These are phyloP conservation scores for Articulospora tetracladia DNA, from an alignment of 495 filamentous ascomycete genomes.

Conservation along the genomic window DNA sequence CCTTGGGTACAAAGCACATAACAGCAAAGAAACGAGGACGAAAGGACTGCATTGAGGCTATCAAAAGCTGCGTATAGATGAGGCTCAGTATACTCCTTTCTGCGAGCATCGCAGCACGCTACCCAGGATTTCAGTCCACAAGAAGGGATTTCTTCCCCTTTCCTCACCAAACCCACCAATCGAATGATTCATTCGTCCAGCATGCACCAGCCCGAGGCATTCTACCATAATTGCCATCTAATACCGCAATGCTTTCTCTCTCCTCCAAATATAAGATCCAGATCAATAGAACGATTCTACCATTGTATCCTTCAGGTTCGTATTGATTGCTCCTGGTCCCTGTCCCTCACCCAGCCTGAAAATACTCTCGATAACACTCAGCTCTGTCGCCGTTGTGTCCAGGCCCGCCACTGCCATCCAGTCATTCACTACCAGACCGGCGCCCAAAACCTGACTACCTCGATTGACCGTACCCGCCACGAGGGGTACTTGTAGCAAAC, in stretches of 20 bases:
- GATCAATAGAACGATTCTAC: slow-evolving; percentile 92
- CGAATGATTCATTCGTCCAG: not conserved
- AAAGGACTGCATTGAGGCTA: not conserved
- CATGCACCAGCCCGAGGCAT: no score
- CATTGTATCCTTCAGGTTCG: slow-evolving; percentile 90
- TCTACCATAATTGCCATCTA: no score
- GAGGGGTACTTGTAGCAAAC: slow-evolving; percentile 89
- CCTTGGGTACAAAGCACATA: not conserved
- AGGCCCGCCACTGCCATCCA: slow-evolving; percentile 97
- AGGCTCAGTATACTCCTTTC: not conserved
- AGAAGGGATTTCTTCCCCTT: not conserved
- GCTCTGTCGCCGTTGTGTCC: slow-evolving; percentile 94
- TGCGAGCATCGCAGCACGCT: not conserved
- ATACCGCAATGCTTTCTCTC: not conserved
- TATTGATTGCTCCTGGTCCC: slow-evolving; percentile 68
- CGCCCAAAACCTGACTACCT: slow-evolving; percentile 89
- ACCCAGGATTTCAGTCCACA: no score
- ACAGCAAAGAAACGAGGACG: not conserved
- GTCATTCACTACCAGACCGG: slow-evolving; percentile 98
- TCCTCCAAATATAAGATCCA: not conserved
- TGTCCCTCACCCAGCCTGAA: slow-evolving; percentile 90
- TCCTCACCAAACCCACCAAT: not conserved
- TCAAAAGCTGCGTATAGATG: not conserved
- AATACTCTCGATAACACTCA: slow-evolving; percentile 93
- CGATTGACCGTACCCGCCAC: slow-evolving; percentile 93